Evolutionary conservation across 805 yeast genomes (phyloP).

Genomic region (Wickerhamiella slavikovae): DNA sequence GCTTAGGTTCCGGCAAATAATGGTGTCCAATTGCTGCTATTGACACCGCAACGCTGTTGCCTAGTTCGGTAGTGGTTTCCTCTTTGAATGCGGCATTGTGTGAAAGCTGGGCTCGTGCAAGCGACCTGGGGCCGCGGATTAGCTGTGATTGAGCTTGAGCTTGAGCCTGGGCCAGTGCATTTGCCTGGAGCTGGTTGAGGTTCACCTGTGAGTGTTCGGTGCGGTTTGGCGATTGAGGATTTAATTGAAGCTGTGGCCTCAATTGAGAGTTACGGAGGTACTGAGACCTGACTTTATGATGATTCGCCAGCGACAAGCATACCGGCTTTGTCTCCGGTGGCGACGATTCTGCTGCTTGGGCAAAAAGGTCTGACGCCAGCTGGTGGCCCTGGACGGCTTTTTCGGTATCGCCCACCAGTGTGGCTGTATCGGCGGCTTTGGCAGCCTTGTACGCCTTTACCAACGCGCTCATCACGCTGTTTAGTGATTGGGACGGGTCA

Average conservation of each 20-base stretch:
- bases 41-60: too few relatives aligned
- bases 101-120: too few relatives aligned
- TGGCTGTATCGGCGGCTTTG: constrained; percentile 31
- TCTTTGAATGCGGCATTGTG: too few relatives aligned
- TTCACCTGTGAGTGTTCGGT: constrained; percentile 3
- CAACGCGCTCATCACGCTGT: constrained; percentile 1
- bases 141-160: constrained; percentile 4
- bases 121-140: not conserved
- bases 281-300: constrained; percentile 15
- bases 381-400: constrained; percentile 23
- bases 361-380: constrained; percentile 20
- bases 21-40: constrained; percentile 1
- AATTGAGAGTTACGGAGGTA: constrained; percentile 14
- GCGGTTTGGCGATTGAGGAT: not conserved
- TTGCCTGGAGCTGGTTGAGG: constrained; percentile 2
- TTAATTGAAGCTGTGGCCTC: too few relatives aligned
- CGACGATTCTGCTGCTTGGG: constrained; percentile 11
- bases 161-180: constrained; percentile 1
- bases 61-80: too few relatives aligned
- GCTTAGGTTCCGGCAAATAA: not conserved
- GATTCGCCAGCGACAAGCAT: constrained; percentile 17
- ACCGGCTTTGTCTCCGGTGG: constrained; percentile 15
- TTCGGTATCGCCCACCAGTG: constrained; percentile 22
- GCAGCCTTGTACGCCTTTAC: constrained; percentile 29
- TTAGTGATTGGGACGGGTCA: too few relatives aligned